Evolutionary conservation across 441 rosid genomes (phyloP), one percentile per base, ranked within the genome.

Genomic region (Populus tomentosa): DNA sequence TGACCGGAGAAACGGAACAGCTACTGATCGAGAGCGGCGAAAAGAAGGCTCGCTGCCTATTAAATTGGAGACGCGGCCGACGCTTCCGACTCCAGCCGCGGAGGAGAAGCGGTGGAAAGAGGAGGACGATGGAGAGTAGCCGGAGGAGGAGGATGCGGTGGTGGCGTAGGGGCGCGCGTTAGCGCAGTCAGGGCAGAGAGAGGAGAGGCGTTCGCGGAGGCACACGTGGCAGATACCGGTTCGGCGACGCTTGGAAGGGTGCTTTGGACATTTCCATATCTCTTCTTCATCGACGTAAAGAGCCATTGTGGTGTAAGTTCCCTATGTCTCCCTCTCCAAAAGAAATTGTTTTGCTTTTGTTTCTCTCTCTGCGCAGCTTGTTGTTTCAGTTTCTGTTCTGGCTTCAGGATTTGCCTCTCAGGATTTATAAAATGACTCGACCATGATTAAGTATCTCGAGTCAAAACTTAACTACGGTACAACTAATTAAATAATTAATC

Each of bases 1-100:
- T 35, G 89, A 85, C 77, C 87, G 83, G 62, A 89, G 75, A 77
- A 89, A 79, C 32, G 97, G 86, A 77, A 86, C 76, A 16, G 93
- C 89, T 73, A 89, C 81, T 6, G 97, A 91, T 79, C 90, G 83
- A 63, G 97, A 90, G 32, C 94, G 88, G 75, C 89, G 81, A 81
- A 91, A 86, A 32, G 90, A 69, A 53, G 94, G 93, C 77, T 89
- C 94, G 81, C 85, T 78, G 32, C 86, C 91, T 46, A 88, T 85
- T 46, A 90, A 82, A 76, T 78, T 82, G 76, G 87, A 88, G 35
- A 90, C 86, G 26, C 84, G 89, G 20, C 88, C 86, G 23, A 82
- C 86, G 53, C 83, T 62, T 20, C 91, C 89, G 21, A 18, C 7
- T n/a, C 77, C 83, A 0, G 82, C 32, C 5, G 46, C 66, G n/a